phyloP scores from a whole-genome alignment of 129 eudicot species.

The Saposhnikovia divaricata region DNA sequence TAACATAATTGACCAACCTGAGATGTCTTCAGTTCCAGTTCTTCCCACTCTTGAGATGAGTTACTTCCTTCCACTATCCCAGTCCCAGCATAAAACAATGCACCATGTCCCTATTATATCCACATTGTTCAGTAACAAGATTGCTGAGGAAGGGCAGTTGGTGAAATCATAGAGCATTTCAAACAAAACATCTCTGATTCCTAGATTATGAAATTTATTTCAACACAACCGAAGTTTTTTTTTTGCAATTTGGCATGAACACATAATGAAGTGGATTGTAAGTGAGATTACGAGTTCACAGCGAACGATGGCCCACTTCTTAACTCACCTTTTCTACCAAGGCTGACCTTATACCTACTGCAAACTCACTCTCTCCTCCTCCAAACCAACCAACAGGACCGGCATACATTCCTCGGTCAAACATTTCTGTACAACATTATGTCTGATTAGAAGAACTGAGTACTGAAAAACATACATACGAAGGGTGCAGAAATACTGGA shows the following conservation, averaged over 20 bases:
- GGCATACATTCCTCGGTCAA: constrained; percentile 98
- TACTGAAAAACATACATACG: neutral
- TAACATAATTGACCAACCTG: constrained; percentile 48
- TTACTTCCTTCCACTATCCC: constrained; percentile 92
- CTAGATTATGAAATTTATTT: neutral
- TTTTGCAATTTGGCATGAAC: neutral
- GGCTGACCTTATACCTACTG: constrained; percentile 96
- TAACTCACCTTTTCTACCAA: constrained; percentile 57
- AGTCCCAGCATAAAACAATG: constrained; percentile 87
- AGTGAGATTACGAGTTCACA: neutral
- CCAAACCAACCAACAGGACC: constrained; percentile 99
- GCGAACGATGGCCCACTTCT: neutral
- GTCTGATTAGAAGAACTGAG: constrained; percentile 5
- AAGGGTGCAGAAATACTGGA: neutral
- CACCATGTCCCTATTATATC: constrained; percentile 63
- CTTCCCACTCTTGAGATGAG: constrained; percentile 86
- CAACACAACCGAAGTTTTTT: neutral
- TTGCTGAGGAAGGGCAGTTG: neutral
- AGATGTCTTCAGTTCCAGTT: constrained; percentile 83
- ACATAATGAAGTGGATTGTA: neutral
- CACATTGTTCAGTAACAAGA: neutral
- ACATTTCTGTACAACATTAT: constrained; percentile 50
- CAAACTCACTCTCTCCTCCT: constrained; percentile 94
- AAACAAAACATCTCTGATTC: neutral
- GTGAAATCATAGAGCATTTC: neutral